Percentiles rank a stretch among this genome's conserved stretches.
phyloP scores from a whole-genome alignment of 768 basidiomycete species.

The Punctularia strigosozonata region DNA sequence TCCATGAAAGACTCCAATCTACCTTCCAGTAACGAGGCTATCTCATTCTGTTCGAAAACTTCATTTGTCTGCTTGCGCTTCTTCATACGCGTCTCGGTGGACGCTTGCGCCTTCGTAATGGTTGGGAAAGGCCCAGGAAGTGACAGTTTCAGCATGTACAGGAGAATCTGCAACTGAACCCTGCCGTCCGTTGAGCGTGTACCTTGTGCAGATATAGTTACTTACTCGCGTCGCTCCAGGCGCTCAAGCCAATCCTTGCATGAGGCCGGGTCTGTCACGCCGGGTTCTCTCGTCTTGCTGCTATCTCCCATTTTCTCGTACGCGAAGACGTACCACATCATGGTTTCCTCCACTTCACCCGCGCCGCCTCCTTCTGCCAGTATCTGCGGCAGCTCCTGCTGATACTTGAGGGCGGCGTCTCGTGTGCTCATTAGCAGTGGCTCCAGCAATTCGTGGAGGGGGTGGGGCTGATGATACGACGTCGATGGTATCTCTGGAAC shows the following conservation, averaged over 20 bases:
- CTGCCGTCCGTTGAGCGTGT: slow-evolving; percentile 21
- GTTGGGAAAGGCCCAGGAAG: slow-evolving; percentile 33
- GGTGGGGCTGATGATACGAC: slow-evolving; percentile 26
- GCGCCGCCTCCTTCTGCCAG: slow-evolving; percentile 46
- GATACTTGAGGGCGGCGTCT: slow-evolving; percentile 45
- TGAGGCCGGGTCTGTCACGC: slow-evolving; percentile 18
- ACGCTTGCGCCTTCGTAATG: no score
- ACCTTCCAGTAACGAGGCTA: slow-evolving; percentile 25
- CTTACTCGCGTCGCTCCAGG: slow-evolving; percentile 47
- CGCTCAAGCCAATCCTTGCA: slow-evolving; percentile 54
- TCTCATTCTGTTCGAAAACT: not conserved
- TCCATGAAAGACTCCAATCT: slow-evolving; percentile 67
- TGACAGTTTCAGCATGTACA: slow-evolving; percentile 55
- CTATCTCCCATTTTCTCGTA: slow-evolving; percentile 38
- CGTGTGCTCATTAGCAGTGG: slow-evolving; percentile 53
- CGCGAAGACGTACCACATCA: slow-evolving; percentile 67
- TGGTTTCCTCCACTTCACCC: slow-evolving; percentile 54
- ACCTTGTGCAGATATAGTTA: slow-evolving; percentile 4
- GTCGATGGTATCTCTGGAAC: slow-evolving; percentile 14
- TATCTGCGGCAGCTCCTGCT: slow-evolving; percentile 47
- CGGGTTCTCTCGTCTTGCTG: slow-evolving; percentile 12
- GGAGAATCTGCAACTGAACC: slow-evolving; percentile 63
- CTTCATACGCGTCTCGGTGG: slow-evolving; percentile 4
- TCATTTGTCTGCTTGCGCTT: slow-evolving; percentile 13
- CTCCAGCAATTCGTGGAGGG: slow-evolving; percentile 47